phyloP scores from a whole-genome alignment of 179 eudicot genomes.

The Sideroxylon spinosum region DNA sequence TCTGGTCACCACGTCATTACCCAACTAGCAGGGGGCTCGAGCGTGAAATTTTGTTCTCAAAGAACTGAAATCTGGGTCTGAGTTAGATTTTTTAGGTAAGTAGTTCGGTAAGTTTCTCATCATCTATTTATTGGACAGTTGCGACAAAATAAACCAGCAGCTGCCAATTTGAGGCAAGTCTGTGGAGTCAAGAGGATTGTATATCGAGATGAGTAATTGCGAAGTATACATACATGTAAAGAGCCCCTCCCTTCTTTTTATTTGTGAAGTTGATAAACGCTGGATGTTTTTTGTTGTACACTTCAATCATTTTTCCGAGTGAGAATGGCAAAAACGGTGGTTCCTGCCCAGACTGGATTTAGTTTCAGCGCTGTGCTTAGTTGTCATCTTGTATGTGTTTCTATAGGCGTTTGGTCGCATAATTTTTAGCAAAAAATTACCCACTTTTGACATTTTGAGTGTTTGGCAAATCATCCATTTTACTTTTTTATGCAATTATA shows the following conservation, averaged over 20 bases:
- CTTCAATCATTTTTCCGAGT: too few relatives aligned
- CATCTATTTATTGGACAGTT: slow-evolving; percentile 7
- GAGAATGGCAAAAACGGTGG: too few relatives aligned
- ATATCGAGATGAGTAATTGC: slow-evolving; percentile 40
- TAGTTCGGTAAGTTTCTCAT: neutral
- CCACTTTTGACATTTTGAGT: too few relatives aligned
- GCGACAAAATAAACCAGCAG: slow-evolving; percentile 15
- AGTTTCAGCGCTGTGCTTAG: too few relatives aligned
- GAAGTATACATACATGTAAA: slow-evolving; percentile 44
- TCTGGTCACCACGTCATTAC: neutral
- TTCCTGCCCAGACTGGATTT: too few relatives aligned
- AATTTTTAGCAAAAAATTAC: too few relatives aligned
- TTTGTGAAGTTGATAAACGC: too few relatives aligned
- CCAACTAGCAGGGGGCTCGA: slow-evolving; percentile 27
- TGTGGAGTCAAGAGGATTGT: slow-evolving; percentile 35
- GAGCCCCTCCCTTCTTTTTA: neutral
- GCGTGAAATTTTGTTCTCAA: slow-evolving; percentile 36
- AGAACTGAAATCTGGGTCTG: slow-evolving; percentile 11
- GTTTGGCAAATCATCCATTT: too few relatives aligned
- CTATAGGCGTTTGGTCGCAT: too few relatives aligned
- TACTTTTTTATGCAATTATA: too few relatives aligned
- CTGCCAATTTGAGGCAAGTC: slow-evolving; percentile 7
- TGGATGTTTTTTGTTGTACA: too few relatives aligned
- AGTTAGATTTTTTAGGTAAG: neutral
- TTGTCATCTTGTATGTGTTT: too few relatives aligned